Base-by-base conservation (phyloP, 2,329 filamentous ascomycete species). In the Aspergillus cejpii region DNA sequence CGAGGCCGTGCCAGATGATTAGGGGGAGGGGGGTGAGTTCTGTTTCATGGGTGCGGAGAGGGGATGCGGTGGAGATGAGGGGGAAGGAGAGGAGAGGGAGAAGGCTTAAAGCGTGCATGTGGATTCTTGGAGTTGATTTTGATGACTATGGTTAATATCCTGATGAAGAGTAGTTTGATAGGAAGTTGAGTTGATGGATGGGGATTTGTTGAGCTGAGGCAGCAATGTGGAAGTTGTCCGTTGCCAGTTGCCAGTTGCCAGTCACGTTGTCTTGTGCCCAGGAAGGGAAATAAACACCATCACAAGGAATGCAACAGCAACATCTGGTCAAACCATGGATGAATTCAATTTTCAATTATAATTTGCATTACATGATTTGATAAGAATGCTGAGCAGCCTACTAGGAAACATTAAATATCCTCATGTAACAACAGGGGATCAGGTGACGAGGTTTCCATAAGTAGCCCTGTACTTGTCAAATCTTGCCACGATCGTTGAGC, bases 1-100 rank as follows among this genome's bases (percentile, higher is more conserved):
- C 80, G n/a, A 83, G 71, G 45, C 81, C 92, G 67, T 98, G 92
- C 92, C 92, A 98, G 70, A 98, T 86, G 48, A 98, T 78, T 27
- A 98, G 76, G 1, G 92, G 92, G 23, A 96, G 78, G 3, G 87
- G 88, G 39, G 56, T 57, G 36, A 52, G 47, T 21, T 63, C 50
- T 43, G 54, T 48, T 31, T 55, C 64, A 52, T 39, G 31, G 26
- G 40, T 23, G 36, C 48, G 53, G 33, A 61, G 42, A 38, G 52
- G 51, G 37, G 49, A 39, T 34, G 58, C 43, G 42, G 54, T 8
- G 53, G 56, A 41, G 19, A 63, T 39, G 19, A 58, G 20, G 24
- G 44, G 41, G 39, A 53, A 26, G 3, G 47, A 15, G 24, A 49
- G 41, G 19, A 46, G 29, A 3, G 43, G 15, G 33, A 45, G 20